These are phyloP conservation scores for Cicer bijugum DNA, from an alignment of 306 rosid genomes.

Conservation along the genomic window DNA sequence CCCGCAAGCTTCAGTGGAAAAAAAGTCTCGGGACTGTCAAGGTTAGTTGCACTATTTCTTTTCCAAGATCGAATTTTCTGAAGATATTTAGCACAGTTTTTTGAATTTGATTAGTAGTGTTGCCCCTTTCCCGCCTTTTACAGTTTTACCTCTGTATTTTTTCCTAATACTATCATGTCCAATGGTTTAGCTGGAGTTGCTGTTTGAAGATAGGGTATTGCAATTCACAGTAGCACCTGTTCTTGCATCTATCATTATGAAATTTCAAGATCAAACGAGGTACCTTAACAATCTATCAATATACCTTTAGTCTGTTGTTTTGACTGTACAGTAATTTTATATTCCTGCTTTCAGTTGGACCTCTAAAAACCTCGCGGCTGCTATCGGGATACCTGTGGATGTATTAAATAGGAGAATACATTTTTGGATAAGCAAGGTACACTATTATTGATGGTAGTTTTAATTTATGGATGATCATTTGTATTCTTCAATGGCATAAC, in stretches of 20 bases:
- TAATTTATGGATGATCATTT: conserved; percentile 1
- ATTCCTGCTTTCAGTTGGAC: conserved; percentile 74
- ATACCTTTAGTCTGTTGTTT: conserved; percentile 26
- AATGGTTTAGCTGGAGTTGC: conserved; percentile 78
- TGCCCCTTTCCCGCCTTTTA: conserved; percentile 15
- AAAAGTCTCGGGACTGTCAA: conserved; percentile 92
- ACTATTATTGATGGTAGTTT: conserved; percentile 2
- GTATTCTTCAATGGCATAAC: not conserved
- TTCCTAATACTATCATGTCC: conserved; percentile 35
- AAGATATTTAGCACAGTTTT: conserved; percentile 4
- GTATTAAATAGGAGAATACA: conserved; percentile 71
- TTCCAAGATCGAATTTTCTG: not conserved
- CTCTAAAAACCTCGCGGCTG: conserved; percentile 73
- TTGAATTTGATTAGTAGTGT: conserved; percentile 16
- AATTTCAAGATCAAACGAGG: conserved; percentile 82
- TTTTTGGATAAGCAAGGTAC: conserved; percentile 93
- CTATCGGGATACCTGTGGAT: conserved; percentile 76
- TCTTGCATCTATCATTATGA: conserved; percentile 86
- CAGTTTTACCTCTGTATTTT: conserved; percentile 27
- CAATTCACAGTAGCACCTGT: conserved; percentile 82
- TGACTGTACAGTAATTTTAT: conserved; percentile 8
- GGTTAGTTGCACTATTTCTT: conserved; percentile 54
- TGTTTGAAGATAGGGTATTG: conserved; percentile 81
- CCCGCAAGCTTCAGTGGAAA: conserved; percentile 94
- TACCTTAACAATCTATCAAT: conserved; percentile 40